Evolutionary conservation across 2,329 filamentous ascomycete genomes (phyloP), one percentile per base, ranked within the genome.

Genomic region (Apiospora rasikravindrae): DNA sequence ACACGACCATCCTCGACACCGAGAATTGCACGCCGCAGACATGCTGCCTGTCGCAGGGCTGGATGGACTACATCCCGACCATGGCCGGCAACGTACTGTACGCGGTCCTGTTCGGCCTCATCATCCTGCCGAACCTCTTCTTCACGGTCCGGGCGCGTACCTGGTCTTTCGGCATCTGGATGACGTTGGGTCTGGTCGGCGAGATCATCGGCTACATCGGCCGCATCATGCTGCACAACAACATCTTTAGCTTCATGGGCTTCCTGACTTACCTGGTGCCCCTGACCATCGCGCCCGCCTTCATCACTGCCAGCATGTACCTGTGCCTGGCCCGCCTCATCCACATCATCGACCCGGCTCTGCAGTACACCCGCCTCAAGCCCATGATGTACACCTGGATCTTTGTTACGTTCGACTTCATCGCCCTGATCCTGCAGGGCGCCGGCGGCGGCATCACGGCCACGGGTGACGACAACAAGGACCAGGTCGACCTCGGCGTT

Each of bases 211-310:
- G 91, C 24, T 93, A 93, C 74, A 80, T 82, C 1, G 91, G 90
- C 2, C 85, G 91, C 16, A 83, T 92, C 69, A 78, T 90, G 76
- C 82, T 91, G 72, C 85, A 87, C 75, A 73, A 86, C 61, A 88
- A 92, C 76, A 89, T 90, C 0, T 93, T 90, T 77, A 83, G 78
- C 68, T 87, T 91, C 77, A 77, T 78, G 19, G 89, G 86, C 16
- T 93, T 93, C 78, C 86, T 92, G 78, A 86, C 92, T 24, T 89
- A 93, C 78, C 91, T 92, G 74, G 83, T 88, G 73, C 91, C 89
- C 80, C 84, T 93, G 67, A 89, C 86, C 76, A 86, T 87, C 67
- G 86, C 83, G 0, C 87, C 87, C 14, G 87, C 88, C 71, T 90
- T 89, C 79, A 85, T 88, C 77, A 85, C 89, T 42, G 91, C 91